Evolutionary conservation across 2,329 filamentous ascomycete species (phyloP), one percentile per base, ranked within the genome.

Genomic region (Gliomastix tumulicola): DNA sequence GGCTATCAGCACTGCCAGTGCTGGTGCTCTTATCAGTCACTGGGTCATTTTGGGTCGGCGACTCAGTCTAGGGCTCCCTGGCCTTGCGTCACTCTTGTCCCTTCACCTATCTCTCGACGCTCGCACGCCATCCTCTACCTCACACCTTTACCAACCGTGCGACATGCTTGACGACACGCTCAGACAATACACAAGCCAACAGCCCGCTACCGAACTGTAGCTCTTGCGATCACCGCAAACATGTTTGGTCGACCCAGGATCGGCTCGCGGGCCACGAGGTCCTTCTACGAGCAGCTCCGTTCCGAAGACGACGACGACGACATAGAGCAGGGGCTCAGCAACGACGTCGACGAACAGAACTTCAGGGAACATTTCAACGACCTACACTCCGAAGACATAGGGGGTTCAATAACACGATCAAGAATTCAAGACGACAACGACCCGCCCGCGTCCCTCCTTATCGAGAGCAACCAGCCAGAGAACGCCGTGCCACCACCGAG

Each of bases 391-490:
- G 68, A 69, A 23, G 60, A 55, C 6, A 54, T 74, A 6, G 61
- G 51, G 6, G 54, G n/a, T n/a, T n/a, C n/a, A n/a, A n/a, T n/a
- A n/a, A n/a, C n/a, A n/a, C n/a, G n/a, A n/a, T n/a, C n/a, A n/a
- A n/a, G n/a, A n/a, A n/a, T n/a, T 4, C 69, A 74, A 21, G 59
- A 53, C 6, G 70, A 74, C 38, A 77, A 80, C 37, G 78, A 82
- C 47, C 78, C 82, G 1, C 79, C 79, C 0, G 73, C 70, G 15
- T 83, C 79, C 4, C 59, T 83, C 15, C 54, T 83, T 15, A 70
- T 83, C 16, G 79, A 83, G 50, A 63, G 57, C 5, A 67, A 69
- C 33, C 58, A 62, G 30, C 30, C 31, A 17, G 41, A 45, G 22
- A 38, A 15, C 15, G 40, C 22, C 35, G 32, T 21, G 40, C 30